Conservation (phyloP, 176 grass and related monocot genomes). For the Oryza meyeriana region DNA sequence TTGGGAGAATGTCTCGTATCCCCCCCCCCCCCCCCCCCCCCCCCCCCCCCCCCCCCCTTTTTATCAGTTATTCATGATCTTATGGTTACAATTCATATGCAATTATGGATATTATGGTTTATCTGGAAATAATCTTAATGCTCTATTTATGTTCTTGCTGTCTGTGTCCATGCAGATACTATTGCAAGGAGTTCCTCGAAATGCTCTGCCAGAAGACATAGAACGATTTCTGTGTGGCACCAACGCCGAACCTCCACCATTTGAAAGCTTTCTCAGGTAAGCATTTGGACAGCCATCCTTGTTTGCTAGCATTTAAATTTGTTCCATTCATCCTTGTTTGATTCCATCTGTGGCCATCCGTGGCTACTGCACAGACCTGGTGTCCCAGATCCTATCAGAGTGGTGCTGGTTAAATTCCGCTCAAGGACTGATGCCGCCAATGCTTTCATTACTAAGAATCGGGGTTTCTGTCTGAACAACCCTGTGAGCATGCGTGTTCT, state of each 20-base stretch:
- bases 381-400: slow-evolving; percentile 53
- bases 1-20: not conserved
- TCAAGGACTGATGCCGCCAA: slow-evolving; percentile 65
- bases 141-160: not conserved
- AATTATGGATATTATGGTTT: slow-evolving; percentile 8
- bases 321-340: slow-evolving; percentile 1
- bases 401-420: slow-evolving; percentile 57
- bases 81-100: not conserved
- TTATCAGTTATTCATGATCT: not conserved
- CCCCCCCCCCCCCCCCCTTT: not conserved
- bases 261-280: slow-evolving; percentile 62
- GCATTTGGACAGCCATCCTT: not conserved
- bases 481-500: slow-evolving; percentile 66
- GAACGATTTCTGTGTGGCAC: slow-evolving; percentile 81
- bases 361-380: slow-evolving; percentile 43
- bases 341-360: not conserved
- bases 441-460: slow-evolving; percentile 70
- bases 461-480: slow-evolving; percentile 73
- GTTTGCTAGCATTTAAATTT: slow-evolving; percentile 1
- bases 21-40: not conserved
- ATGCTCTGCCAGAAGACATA: slow-evolving; percentile 63
- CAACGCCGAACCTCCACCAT: slow-evolving; percentile 60
- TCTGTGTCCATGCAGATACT: slow-evolving; percentile 44
- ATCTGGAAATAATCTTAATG: not conserved
- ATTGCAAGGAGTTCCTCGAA: slow-evolving; percentile 78